Evolutionary conservation across 2,329 filamentous ascomycete genomes (phyloP).

Genomic region (Trichoderma sp.): DNA sequence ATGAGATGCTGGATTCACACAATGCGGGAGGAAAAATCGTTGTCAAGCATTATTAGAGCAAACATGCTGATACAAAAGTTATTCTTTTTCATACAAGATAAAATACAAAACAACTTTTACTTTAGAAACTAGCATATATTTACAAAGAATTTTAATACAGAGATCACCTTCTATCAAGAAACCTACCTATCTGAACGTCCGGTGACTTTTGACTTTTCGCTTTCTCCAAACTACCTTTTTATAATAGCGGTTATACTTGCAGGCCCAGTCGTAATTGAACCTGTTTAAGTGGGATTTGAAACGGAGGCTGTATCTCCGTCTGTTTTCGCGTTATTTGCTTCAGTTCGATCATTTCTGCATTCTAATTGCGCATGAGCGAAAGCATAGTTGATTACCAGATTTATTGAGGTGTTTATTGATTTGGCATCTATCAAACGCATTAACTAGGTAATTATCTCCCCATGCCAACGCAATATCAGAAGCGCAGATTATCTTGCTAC

Average conservation of each 20-base stretch:
- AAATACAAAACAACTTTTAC: not conserved
- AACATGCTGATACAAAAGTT: not conserved
- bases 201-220: not conserved
- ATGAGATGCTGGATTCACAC: slow-evolving; percentile 41
- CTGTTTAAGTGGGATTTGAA: no score
- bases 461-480: not conserved
- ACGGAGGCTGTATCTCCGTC: no score
- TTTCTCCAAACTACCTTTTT: not conserved
- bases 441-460: no score
- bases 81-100: not conserved
- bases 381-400: no score
- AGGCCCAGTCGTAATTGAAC: no score
- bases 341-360: no score
- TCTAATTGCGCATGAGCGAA: no score
- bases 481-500: not conserved
- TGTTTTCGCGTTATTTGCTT: no score
- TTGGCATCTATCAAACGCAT: no score
- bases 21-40: slow-evolving; percentile 44
- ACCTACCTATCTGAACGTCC: not conserved
- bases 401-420: no score
- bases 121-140: not conserved
- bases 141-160: not conserved
- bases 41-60: slow-evolving; percentile 29
- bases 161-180: not conserved
- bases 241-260: no score